Evolutionary conservation across 2,329 filamentous ascomycete species (phyloP).

Genomic region (Lachnellula suecica): DNA sequence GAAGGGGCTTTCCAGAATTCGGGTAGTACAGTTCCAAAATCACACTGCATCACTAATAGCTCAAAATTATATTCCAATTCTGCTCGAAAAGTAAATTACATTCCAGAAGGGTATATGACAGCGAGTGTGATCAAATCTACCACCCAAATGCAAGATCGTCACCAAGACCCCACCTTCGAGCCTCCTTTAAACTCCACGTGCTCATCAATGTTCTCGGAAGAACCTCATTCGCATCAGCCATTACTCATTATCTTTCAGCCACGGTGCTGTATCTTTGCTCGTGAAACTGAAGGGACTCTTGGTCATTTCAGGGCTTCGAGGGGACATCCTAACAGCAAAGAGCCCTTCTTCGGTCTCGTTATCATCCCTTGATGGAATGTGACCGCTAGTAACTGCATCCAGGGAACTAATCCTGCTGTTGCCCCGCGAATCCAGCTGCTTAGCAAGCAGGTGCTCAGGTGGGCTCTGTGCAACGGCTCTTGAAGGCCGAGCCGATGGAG

Average conservation of each 20-base stretch:
- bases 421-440: constrained; percentile 18
- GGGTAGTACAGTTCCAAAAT: too few species aligned
- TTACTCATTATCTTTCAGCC: constrained; percentile 25
- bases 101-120: constrained; percentile 14
- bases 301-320: constrained; percentile 80
- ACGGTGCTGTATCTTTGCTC: constrained; percentile 29
- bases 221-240: constrained; percentile 8
- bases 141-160: constrained; percentile 7
- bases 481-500: constrained; percentile 39
- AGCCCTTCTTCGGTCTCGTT: constrained; percentile 72
- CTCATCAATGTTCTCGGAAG: constrained; percentile 8
- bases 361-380: constrained; percentile 35
- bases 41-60: too few species aligned
- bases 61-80: not conserved
- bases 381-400: constrained; percentile 35
- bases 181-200: constrained; percentile 6
- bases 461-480: constrained; percentile 35
- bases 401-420: constrained; percentile 34
- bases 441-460: constrained; percentile 24
- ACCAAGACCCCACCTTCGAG: not conserved
- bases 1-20: too few species aligned
- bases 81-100: not conserved
- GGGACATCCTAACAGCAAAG: constrained; percentile 85
- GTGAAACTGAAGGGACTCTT: constrained; percentile 73
- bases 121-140: constrained; percentile 12